Evolutionary conservation across 441 rosid species (phyloP), one percentile per base, ranked within the genome.

Genomic region (Pelargonium cotyledonis): DNA sequence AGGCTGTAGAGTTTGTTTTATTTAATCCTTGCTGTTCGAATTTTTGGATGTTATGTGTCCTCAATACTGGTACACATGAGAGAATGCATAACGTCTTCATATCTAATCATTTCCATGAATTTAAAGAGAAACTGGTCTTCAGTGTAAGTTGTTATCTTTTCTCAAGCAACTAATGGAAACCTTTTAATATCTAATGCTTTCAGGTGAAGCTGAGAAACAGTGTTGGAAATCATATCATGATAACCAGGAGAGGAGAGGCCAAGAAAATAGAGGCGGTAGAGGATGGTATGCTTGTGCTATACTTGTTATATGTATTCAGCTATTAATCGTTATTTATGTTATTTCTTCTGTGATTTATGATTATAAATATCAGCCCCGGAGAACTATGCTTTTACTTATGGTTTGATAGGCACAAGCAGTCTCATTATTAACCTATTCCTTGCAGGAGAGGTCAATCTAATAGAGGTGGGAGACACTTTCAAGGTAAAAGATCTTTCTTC

Each of bases 171-270:
- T 61, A 10, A 1, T 61, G 19, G 21, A 18, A 8, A 55, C 61
- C 18, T 55, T 55, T 16, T 55, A n/a, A 16, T 9, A 55, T 55
- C 23, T 18, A 18, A 55, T 23, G 8, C 15, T 23, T 72, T 67
- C 77, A 73, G 75, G 67, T 14, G 73, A 70, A 55, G 60, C 74
- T 14, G 60, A 73, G 14, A 61, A 64, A 58, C 64, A 67, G 70
- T 65, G 70, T 26, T 31, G 41, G 67, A 58, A 73, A 63, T 29
- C 49, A 55, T 55, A 53, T 61, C 18, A 43, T 18, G 11, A 2
- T 6, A 18, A 69, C 14, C 5, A 57, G 49, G 69, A 68, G 21
- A 51, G 46, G 12, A 64, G 41, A 62, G 65, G 14, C 10, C 62
- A 64, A 9, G 72, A 29, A 60, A 65, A 38, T 8, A 31, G 66